Base-by-base conservation (phyloP, 768 basidiomycete species). In the Lentinus brumalis region DNA sequence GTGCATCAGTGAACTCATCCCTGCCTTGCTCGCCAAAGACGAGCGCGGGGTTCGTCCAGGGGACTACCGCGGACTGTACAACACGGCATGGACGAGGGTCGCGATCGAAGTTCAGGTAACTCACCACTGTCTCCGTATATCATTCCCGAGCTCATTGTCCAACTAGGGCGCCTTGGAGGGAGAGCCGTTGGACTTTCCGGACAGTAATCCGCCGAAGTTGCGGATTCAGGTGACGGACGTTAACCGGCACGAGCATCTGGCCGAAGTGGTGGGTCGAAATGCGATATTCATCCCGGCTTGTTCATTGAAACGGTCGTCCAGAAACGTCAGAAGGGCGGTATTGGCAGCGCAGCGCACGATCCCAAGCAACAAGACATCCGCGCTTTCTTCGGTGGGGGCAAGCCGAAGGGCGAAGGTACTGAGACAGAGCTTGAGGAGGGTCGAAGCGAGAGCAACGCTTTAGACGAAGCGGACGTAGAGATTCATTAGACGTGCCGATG, bases 321-420 rank as follows among this genome's bases (percentile, higher is more conserved):
- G 83, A 80, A 76, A 50, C 84, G 92, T 4, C 92, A 94, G 71
- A 83, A 80, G 60, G 91, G 90, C 3, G 91, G 93, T 1, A 87
- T 92, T 49, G 87, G 90, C 6, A 86, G 84, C 50, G 71, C 81
- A 12, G 83, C 87, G 1, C 81, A 88, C 69, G 92, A 95, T 68
- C 84, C 86, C 32, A 84, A 83, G 60, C 92, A 96, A 70, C 79
- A 82, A 63, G 85, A 88, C 68, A 88, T 95, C 49, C 81, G 89
- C 21, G 79, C 81, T 3, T 94, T 92, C 78, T 91, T 94, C 65
- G 80, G 81, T 41, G 79, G 81, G 6, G 71, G 62, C 7, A 63
- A 63, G 54, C 3, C 47, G 29, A 38, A 42, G 5, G 59, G 52
- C 18, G 58, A 49, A 14, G 40, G 38, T n/a, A 9, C 44, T 15